Evolutionary conservation across 2,329 filamentous ascomycete species (phyloP), one percentile per base, ranked within the genome.

Genomic region (Colletotrichum lini): DNA sequence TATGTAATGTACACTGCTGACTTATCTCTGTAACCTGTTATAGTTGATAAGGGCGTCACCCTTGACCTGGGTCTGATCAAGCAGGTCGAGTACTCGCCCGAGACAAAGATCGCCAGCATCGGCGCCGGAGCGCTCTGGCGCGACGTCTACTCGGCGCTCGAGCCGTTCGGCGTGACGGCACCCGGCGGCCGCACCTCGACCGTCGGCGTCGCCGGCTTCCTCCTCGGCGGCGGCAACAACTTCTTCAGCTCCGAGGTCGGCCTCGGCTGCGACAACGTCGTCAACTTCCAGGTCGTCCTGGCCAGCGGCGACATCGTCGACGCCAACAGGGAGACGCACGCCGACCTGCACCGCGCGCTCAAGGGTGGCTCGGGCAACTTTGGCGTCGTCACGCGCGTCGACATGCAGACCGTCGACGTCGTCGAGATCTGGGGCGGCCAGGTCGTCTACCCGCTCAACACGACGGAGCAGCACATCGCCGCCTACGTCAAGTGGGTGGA

Each of bases 261-360:
- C 0, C 82, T 82, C 67, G 81, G 80, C 8, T 84, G 82, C 63
- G 85, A 86, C 64, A 83, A 79, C 53, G 78, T 86, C 2, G 74
- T 77, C 40, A 82, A 81, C 56, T 85, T 79, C 61, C 79, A 86
- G 54, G 77, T 88, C 10, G 85, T 88, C 1, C 79, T 86, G 1
- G 82, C 81, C 0, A 75, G 80, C 59, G 84, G 85, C 8, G 66
- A 72, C 3, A 79, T 87, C 35, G 76, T 86, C 40, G 81, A 83
- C 10, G 85, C 81, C 21, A 85, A 82, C 64, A 74, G 73, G 0
- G 49, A 77, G 0, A 65, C 79, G 10, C 80, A 86, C 58, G 16
- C 75, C 0, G 84, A 86, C 50, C 79, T 87, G 0, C 87, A 79
- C 76, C 81, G 80, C 67, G 85, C 84, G 0, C 77, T 86, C 9